Conservation (phyloP, 331 rosid species). For the Stylosanthes scabra region DNA sequence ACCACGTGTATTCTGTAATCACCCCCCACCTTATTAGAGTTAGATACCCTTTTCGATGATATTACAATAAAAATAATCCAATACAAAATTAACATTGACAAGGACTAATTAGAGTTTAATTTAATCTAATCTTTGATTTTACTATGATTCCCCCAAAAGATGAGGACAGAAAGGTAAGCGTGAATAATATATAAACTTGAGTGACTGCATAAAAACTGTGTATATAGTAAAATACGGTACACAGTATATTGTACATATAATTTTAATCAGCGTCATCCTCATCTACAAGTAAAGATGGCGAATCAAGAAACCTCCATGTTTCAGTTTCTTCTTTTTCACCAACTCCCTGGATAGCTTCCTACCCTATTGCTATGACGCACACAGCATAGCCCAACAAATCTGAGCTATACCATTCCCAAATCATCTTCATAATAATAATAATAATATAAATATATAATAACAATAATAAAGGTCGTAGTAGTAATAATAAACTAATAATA, state of each 20-base stretch:
- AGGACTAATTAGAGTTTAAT: neutral
- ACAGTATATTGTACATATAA: slow-evolving; percentile 36
- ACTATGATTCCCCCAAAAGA: neutral
- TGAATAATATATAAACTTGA: slow-evolving; percentile 13
- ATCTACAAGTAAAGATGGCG: slow-evolving; percentile 28
- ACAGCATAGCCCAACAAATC: neutral
- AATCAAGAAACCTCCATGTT: slow-evolving; percentile 30
- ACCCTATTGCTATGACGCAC: neutral
- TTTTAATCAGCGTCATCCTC: slow-evolving; percentile 19
- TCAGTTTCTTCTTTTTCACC: slow-evolving; percentile 14
- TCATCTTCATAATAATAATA: slow-evolving; percentile 10
- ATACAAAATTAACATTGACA: neutral
- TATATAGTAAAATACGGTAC: slow-evolving; percentile 40
- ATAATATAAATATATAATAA: neutral
- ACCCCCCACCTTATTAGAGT: neutral
- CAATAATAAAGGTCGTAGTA: neutral
- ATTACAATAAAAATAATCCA: neutral
- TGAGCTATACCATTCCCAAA: slow-evolving; percentile 34
- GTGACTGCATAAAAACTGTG: slow-evolving; percentile 43
- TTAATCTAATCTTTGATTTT: too few relatives aligned
- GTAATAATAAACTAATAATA: neutral
- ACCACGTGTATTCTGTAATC: slow-evolving; percentile 41
- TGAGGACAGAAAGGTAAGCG: neutral
- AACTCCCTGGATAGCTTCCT: slow-evolving; percentile 19
- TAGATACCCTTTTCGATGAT: neutral